Evolutionary conservation across 257 asterid species (phyloP).

Genomic region (Thymus quinquecostatus): DNA sequence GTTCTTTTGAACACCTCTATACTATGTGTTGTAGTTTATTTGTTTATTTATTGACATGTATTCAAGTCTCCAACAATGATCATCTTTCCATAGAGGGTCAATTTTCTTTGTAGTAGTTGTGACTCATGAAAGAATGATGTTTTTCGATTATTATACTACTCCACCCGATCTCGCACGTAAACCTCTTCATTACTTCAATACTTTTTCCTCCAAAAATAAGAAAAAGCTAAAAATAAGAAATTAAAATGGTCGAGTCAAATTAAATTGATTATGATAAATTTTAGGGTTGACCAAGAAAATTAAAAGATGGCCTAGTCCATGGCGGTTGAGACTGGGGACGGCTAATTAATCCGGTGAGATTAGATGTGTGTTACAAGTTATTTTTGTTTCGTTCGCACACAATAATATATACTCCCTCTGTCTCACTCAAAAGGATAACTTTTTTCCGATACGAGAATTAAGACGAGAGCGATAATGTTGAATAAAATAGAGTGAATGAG

Average conservation of each 20-base stretch:
- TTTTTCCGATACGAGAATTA: too few relatives aligned
- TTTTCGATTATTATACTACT: background rate
- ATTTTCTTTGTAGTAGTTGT: background rate
- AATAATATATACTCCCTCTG: too few relatives aligned
- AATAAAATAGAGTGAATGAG: too few relatives aligned
- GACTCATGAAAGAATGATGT: background rate
- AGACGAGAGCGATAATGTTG: too few relatives aligned
- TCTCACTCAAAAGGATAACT: too few relatives aligned
- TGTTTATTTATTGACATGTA: too few relatives aligned
- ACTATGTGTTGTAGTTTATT: too few relatives aligned
- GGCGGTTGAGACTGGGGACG: constrained; percentile 42
- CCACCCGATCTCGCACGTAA: background rate
- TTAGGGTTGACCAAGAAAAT: constrained; percentile 42
- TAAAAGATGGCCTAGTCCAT: constrained; percentile 26
- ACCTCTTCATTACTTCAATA: background rate
- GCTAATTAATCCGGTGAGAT: constrained; percentile 36
- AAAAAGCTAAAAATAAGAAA: background rate
- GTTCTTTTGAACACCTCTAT: too few relatives aligned
- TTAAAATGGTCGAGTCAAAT: background rate
- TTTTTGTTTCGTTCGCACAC: background rate
- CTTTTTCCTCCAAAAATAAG: background rate
- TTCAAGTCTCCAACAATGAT: too few relatives aligned
- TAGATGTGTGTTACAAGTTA: constrained; percentile 21
- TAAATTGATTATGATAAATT: background rate
- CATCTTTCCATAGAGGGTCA: too few relatives aligned